Base-by-base conservation (phyloP, 2,329 filamentous ascomycete genomes). In the Calonectria naviculata region DNA sequence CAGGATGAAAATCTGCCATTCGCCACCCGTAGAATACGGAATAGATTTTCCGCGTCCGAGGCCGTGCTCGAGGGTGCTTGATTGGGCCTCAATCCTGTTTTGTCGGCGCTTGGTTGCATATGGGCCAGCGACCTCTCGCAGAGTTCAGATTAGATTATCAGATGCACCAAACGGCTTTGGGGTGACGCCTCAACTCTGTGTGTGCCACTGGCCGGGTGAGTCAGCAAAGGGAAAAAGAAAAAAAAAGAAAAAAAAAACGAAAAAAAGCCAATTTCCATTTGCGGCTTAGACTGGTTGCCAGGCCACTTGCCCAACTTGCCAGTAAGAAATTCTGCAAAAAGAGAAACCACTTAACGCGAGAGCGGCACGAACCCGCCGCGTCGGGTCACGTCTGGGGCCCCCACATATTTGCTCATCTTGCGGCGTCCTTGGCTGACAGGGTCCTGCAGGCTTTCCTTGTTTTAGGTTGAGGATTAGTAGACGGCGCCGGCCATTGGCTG, bases 261-360 rank as follows among this genome's bases (percentile, higher is more conserved):
- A 36, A 34, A 34, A 34, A 34, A 34, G 10, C 31, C 31, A 34
- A 6, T 7, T 10, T 36, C 19, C 12, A 58, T 58, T n/a, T n/a
- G 21, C 7, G 52, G 52, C 24, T 9, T 58, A 58, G 52, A 26
- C 12, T 8, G 21, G 31, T 28, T 38, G 52, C 21, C 15, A 10
- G 31, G 34, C 52, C 52, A 58, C 52, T 15, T n/a, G n/a, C n/a
- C n/a, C n/a, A n/a, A n/a, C n/a, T n/a, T n/a, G 19, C 49, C 49
- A 56, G 49, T 56, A 21, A 46, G 38, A 44, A 47, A 41, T 29
- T 46, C 13, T 26, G 4, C 13, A 58, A 31, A 52, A 56, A 56
- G 38, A 46, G 28, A 47, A 19, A 63, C 31, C 70, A 78, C 76
- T 82, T 79, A 76, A 80, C 80, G 76, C 80, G 80, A 81, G 78